Evolutionary conservation across 768 basidiomycete genomes (phyloP).

Genomic region (Dictyophora rubrovolvata): DNA sequence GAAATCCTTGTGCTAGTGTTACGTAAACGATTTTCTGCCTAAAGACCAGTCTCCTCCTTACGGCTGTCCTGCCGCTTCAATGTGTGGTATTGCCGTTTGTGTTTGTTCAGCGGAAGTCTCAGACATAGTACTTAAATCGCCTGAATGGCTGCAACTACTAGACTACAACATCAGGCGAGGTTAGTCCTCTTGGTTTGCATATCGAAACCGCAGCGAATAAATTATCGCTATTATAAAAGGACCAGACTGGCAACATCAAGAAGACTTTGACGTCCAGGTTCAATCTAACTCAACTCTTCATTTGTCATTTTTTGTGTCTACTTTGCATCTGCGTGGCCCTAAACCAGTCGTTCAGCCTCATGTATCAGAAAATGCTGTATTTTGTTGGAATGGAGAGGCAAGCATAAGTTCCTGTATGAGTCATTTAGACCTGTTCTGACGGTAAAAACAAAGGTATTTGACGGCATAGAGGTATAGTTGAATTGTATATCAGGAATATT

Average conservation of each 20-base stretch:
- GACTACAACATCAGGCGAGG: constrained; percentile 51
- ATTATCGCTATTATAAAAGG: constrained; percentile 29
- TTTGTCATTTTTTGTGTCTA: constrained; percentile 62
- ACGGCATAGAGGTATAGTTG: constrained; percentile 57
- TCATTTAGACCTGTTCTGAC: neutral
- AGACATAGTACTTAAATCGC: neutral
- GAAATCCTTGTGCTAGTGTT: neutral
- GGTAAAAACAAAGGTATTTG: constrained; percentile 44
- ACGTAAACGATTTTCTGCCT: neutral
- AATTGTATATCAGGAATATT: neutral
- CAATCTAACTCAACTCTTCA: constrained; percentile 11
- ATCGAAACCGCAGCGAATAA: neutral
- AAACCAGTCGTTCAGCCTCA: constrained; percentile 60
- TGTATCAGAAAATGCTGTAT: constrained; percentile 38
- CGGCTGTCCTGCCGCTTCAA: no score
- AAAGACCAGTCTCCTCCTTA: no score
- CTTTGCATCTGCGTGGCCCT: constrained; percentile 61
- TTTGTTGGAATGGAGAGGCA: constrained; percentile 88
- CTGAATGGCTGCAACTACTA: constrained; percentile 26
- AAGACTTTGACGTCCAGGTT: constrained; percentile 15
- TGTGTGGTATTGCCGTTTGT: constrained; percentile 67
- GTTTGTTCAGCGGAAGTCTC: constrained; percentile 16
- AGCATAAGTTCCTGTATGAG: constrained; percentile 9
- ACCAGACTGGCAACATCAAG: constrained; percentile 47
- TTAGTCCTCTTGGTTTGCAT: constrained; percentile 19